phyloP scores from a whole-genome alignment of 2,329 filamentous ascomycete genomes.

The Fusarium duplospermum region DNA sequence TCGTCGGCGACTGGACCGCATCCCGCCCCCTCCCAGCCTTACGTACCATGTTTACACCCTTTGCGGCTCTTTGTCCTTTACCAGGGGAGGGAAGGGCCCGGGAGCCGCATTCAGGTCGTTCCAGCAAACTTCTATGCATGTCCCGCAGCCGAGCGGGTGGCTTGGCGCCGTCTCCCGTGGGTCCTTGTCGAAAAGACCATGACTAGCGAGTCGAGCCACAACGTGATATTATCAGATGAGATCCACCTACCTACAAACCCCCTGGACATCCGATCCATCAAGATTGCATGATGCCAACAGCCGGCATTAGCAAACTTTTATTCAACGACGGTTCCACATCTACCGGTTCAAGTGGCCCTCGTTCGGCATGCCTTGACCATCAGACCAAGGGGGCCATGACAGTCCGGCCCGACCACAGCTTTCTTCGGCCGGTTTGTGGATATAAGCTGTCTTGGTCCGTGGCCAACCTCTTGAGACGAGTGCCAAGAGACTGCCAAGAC shows the following conservation, averaged over 20 bases:
- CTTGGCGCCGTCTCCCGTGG: conserved; percentile 11
- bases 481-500: conserved; percentile 23
- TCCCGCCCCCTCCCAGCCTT: not conserved
- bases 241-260: conserved; percentile 33
- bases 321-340: conserved; percentile 44
- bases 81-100: no score
- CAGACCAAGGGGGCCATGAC: not conserved
- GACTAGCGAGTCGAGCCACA: conserved; percentile 29
- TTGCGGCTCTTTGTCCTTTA: not conserved
- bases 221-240: conserved; percentile 38
- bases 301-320: conserved; percentile 46
- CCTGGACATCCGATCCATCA: conserved; percentile 28
- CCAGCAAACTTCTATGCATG: conserved; percentile 35
- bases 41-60: not conserved
- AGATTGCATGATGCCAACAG: conserved; percentile 36
- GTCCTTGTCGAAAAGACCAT: conserved; percentile 3
- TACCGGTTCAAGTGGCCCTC: conserved; percentile 4
- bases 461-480: conserved; percentile 19
- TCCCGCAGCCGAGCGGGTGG: conserved; percentile 29
- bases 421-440: conserved; percentile 32
- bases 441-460: conserved; percentile 13
- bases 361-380: conserved; percentile 12
- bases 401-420: not conserved
- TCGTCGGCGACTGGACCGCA: not conserved
- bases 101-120: conserved; percentile 38